Percentiles rank a stretch among this genome's conserved stretches.
Conservation (phyloP, 2,329 filamentous ascomycete species). For the Ophiobolus disseminans region DNA sequence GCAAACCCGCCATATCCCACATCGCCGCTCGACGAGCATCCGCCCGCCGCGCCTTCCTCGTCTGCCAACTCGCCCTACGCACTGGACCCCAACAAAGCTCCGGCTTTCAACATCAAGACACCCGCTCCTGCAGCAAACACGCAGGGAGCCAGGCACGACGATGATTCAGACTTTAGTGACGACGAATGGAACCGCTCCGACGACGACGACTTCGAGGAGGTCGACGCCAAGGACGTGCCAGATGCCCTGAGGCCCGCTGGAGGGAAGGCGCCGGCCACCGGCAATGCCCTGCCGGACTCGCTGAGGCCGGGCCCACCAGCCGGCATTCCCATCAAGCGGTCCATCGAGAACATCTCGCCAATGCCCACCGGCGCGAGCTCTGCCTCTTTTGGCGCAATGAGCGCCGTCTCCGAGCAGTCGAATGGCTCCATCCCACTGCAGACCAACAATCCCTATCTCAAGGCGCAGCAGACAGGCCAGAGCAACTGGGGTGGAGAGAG, state of each 20-base stretch:
- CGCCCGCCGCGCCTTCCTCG: conserved; percentile 29
- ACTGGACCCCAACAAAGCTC: conserved; percentile 44
- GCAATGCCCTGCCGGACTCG: conserved; percentile 34
- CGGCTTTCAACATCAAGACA: conserved; percentile 50
- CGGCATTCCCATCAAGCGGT: conserved; percentile 40
- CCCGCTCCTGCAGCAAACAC: conserved; percentile 31
- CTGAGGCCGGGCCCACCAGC: conserved; percentile 41
- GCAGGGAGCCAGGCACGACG: conserved; percentile 29
- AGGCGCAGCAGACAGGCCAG: conserved; percentile 48
- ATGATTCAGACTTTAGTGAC: conserved; percentile 40
- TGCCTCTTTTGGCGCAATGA: conserved; percentile 37
- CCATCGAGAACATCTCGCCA: conserved; percentile 35
- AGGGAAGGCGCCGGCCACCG: conserved; percentile 33
- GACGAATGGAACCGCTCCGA: conserved; percentile 47
- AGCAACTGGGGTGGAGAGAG: conserved; percentile 45
- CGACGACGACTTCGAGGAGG: conserved; percentile 42
- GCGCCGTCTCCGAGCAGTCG: conserved; percentile 38
- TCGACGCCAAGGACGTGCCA: conserved; percentile 41
- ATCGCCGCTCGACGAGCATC: conserved; percentile 47
- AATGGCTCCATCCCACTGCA: conserved; percentile 41
- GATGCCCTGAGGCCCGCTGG: conserved; percentile 45
- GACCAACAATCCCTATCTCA: conserved; percentile 55
- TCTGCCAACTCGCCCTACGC: conserved; percentile 35
- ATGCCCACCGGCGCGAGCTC: conserved; percentile 39
- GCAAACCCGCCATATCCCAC: conserved; percentile 56